phyloP scores from a whole-genome alignment of 1,284 basidiomycete species.

The Ceraceosorus guamensis region DNA sequence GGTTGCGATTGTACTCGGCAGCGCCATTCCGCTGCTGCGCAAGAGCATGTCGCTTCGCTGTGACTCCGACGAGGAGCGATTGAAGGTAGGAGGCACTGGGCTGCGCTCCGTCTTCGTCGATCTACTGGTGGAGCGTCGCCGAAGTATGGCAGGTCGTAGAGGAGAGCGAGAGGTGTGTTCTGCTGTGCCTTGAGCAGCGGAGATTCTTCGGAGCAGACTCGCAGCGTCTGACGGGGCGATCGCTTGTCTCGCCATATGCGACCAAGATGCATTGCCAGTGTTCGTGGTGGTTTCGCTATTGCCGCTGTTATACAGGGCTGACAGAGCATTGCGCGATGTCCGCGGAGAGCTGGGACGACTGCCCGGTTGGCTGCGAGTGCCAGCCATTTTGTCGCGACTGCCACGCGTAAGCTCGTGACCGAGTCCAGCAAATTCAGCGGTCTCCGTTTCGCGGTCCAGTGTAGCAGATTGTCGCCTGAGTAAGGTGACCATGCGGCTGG shows the following conservation, averaged over 20 bases:
- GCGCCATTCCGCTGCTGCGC: background rate
- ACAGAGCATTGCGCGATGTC: background rate
- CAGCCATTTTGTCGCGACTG: background rate
- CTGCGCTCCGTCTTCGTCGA: background rate
- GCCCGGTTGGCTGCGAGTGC: background rate
- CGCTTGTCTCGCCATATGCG: no score
- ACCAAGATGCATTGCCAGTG: background rate
- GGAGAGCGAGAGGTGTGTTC: no score
- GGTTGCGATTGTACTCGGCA: no score
- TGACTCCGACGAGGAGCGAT: background rate
- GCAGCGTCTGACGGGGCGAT: no score
- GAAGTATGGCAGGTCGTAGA: background rate
- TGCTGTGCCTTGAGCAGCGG: no score
- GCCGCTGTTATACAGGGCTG: background rate
- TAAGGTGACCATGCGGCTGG: no score
- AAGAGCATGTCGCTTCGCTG: background rate
- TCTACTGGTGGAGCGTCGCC: slow-evolving; percentile 4
- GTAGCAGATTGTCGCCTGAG: no score
- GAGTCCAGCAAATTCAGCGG: no score
- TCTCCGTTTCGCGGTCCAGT: no score
- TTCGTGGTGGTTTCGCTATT: background rate
- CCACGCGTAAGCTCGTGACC: no score
- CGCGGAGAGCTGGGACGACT: background rate
- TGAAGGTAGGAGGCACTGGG: background rate
- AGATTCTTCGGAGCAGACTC: no score